These are phyloP conservation scores for Pyricularia sp. DNA, from an alignment of 2,329 filamentous ascomycete species.

Conservation along the genomic window DNA sequence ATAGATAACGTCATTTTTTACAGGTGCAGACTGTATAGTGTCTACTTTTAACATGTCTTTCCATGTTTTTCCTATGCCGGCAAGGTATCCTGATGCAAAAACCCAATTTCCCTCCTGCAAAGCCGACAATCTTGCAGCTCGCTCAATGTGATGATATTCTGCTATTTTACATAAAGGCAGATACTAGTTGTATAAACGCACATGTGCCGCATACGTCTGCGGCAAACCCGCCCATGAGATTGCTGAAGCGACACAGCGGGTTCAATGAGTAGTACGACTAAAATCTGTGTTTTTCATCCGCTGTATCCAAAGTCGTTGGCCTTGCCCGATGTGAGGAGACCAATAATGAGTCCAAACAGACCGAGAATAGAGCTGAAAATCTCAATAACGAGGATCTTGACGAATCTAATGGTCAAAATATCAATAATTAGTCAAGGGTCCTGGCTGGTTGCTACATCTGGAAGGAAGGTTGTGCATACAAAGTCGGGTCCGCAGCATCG, in stretches of 20 bases:
- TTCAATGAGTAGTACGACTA: not conserved
- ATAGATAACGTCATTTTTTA: not conserved
- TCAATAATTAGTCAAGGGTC: slow-evolving; percentile 1
- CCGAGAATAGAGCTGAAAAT: slow-evolving; percentile 98
- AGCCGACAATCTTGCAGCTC: not conserved
- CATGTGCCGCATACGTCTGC: not conserved
- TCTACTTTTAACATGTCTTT: not conserved
- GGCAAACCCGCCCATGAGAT: not conserved
- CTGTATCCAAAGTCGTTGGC: slow-evolving; percentile 58
- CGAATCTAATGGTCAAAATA: slow-evolving; percentile 55
- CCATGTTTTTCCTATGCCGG: not conserved
- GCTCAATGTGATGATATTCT: not conserved
- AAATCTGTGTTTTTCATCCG: not conserved
- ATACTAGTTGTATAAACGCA: not conserved
- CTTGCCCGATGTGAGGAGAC: slow-evolving; percentile 78
- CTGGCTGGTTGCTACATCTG: not conserved
- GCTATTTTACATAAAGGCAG: not conserved
- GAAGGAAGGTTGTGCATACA: slow-evolving; percentile 48
- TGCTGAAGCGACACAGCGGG: not conserved
- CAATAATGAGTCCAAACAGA: slow-evolving; percentile 92
- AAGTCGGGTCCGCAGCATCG: slow-evolving; percentile 81
- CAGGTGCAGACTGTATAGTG: not conserved
- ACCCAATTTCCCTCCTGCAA: not conserved
- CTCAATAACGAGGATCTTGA: slow-evolving; percentile 97
- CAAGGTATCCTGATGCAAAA: not conserved